phyloP scores from a whole-genome alignment of 306 rosid genomes.

The Canavalia ensiformis region DNA sequence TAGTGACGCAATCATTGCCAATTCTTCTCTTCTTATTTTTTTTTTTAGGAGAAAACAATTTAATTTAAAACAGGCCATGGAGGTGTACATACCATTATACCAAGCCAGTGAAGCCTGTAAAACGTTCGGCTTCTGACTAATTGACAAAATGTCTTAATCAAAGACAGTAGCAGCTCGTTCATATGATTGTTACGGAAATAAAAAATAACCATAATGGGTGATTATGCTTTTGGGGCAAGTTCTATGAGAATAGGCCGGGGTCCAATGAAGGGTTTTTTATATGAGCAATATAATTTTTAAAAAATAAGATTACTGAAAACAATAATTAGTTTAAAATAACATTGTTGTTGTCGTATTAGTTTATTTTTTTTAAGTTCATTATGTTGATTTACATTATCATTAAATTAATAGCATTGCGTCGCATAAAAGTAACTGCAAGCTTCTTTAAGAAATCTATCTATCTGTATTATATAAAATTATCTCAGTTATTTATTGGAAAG shows the following conservation, averaged over 20 bases:
- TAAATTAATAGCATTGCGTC: not conserved
- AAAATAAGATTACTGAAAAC: too few relatives aligned
- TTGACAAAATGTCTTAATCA: slow-evolving; percentile 41
- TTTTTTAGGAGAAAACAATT: not conserved
- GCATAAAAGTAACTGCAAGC: not conserved
- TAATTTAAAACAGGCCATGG: slow-evolving; percentile 5
- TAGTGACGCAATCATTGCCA: slow-evolving; percentile 17
- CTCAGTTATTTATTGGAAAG: too few relatives aligned
- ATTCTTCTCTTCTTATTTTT: not conserved
- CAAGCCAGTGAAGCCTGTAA: slow-evolving; percentile 28
- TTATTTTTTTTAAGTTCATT: not conserved
- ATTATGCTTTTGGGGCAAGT: slow-evolving; percentile 32
- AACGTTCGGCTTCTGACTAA: slow-evolving; percentile 21
- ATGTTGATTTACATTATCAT: too few relatives aligned
- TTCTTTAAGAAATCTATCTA: not conserved
- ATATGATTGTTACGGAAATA: not conserved
- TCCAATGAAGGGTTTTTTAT: slow-evolving; percentile 14
- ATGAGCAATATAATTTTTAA: too few relatives aligned
- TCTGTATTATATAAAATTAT: too few relatives aligned
- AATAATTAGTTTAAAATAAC: not conserved
- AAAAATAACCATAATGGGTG: not conserved
- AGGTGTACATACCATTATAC: not conserved
- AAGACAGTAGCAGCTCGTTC: slow-evolving; percentile 34
- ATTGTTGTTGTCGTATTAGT: not conserved
- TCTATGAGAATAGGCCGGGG: not conserved